These are phyloP conservation scores for Hypoxylon lienhwacheense DNA, from an alignment of 495 filamentous ascomycete genomes.

Conservation along the genomic window DNA sequence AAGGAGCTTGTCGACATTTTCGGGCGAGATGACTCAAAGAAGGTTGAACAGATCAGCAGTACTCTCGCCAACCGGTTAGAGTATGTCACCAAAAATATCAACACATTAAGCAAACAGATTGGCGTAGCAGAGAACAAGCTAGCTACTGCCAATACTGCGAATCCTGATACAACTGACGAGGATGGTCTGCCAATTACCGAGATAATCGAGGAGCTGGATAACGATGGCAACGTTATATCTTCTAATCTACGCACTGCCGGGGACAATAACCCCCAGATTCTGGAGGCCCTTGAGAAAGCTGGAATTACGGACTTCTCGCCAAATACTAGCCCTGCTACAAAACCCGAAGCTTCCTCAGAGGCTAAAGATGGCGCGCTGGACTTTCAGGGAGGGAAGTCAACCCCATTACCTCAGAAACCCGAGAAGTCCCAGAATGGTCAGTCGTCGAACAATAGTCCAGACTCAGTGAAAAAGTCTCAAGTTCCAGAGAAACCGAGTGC, in stretches of 20 bases:
- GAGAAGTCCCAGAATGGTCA: not conserved
- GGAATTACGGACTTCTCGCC: conserved; percentile 59
- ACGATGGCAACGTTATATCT: conserved; percentile 81
- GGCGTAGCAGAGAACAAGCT: conserved; percentile 68
- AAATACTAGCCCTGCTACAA: not conserved
- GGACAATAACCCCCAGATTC: conserved; percentile 60
- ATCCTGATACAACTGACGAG: conserved; percentile 57
- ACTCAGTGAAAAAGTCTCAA: conserved; percentile 3
- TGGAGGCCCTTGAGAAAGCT: conserved; percentile 70
- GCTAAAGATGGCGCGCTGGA: not conserved
- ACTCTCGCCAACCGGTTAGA: conserved; percentile 77
- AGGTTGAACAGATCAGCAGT: conserved; percentile 63
- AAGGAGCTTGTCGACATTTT: conserved; percentile 68
- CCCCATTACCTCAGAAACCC: not conserved
- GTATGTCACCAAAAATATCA: conserved; percentile 82
- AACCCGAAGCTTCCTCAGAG: conserved; percentile 15
- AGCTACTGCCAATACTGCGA: conserved; percentile 49
- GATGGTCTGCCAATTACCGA: conserved; percentile 76
- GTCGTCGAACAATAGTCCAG: not conserved
- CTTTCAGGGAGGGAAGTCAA: not conserved
- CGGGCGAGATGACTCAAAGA: conserved; percentile 53
- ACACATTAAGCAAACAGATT: conserved; percentile 67
- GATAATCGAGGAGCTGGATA: conserved; percentile 89
- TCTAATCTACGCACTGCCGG: conserved; percentile 62
- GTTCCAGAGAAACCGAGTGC: not conserved